Conservation (phyloP, 2,329 filamentous ascomycete species). For the Ustilaginoidea virens region DNA sequence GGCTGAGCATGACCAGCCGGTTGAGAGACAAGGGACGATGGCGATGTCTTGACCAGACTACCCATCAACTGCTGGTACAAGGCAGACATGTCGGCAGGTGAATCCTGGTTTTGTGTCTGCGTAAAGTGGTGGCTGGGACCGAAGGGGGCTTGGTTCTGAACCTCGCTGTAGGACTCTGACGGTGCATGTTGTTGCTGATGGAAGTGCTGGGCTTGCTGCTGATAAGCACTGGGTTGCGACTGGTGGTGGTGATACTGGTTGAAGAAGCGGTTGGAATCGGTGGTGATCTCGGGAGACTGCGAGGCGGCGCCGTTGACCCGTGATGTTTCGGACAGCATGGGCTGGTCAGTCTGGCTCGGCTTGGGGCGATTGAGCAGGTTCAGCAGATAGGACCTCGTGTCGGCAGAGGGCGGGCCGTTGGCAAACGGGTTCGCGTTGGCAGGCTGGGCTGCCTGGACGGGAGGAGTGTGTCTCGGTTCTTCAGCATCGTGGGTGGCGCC, state of each 20-base stretch:
- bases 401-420: constrained; percentile 38
- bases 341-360: constrained; percentile 41
- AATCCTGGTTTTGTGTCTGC: constrained; percentile 17
- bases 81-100: constrained; percentile 18
- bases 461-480: constrained; percentile 13
- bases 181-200: constrained; percentile 11
- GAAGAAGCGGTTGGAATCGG: constrained; percentile 14
- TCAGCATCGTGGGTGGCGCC: constrained; percentile 33
- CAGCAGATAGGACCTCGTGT: constrained; percentile 75
- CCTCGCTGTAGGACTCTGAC: constrained; percentile 12
- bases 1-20: constrained; percentile 10
- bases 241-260: constrained; percentile 15
- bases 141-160: constrained; percentile 10
- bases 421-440: constrained; percentile 22
- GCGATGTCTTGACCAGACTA: constrained; percentile 22
- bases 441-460: constrained; percentile 11
- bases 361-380: constrained; percentile 72
- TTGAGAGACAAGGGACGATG: constrained; percentile 24
- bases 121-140: constrained; percentile 7
- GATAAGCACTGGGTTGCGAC: constrained; percentile 11
- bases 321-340: constrained; percentile 24
- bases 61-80: constrained; percentile 24
- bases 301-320: constrained; percentile 29
- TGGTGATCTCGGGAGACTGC: constrained; percentile 21
- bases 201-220: constrained; percentile 11